Percentiles rank a stretch among this genome's conserved stretches.
Evolutionary conservation across 1,139 yeast genomes (phyloP).

Genomic region (Blastobotrys raffinosifermentans): DNA sequence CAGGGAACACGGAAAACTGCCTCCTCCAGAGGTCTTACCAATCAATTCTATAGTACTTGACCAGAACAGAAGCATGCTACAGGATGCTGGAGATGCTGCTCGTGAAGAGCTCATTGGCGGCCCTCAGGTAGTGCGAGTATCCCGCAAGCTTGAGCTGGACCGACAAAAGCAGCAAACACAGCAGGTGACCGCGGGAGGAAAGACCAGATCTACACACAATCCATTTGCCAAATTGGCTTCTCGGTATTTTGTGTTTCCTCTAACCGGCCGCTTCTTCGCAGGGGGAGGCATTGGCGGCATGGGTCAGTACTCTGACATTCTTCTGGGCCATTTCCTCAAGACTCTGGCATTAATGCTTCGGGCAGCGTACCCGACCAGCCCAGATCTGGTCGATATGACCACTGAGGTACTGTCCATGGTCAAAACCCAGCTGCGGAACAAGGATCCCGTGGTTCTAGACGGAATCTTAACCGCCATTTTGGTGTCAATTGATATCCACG

Average conservation of each 20-base stretch:
- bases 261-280: conserved; percentile 51
- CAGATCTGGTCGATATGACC: conserved; percentile 51
- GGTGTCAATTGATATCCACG: conserved; percentile 43
- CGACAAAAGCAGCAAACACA: too few species aligned
- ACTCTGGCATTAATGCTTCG: conserved; percentile 53
- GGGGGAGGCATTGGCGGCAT: conserved; percentile 26
- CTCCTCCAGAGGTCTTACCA: conserved; percentile 1
- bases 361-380: conserved; percentile 50
- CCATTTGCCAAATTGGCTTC: conserved; percentile 44
- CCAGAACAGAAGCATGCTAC: conserved; percentile 24
- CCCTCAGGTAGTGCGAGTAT: conserved; percentile 48
- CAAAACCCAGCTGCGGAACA: conserved; percentile 17
- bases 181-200: neutral
- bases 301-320: conserved; percentile 51
- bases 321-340: conserved; percentile 54
- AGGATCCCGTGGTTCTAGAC: conserved; percentile 35
- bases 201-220: conserved; percentile 23
- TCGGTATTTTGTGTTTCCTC: conserved; percentile 48
- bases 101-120: conserved; percentile 38
- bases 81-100: conserved; percentile 39
- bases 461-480: conserved; percentile 44
- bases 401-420: conserved; percentile 45
- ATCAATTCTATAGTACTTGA: conserved; percentile 12
- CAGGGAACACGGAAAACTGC: too few species aligned
- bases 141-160: conserved; percentile 36